A percentile compares a stretch with the other conserved stretches of the same genome.
These are phyloP conservation scores for Hypoxylon sp. DNA, from an alignment of 2,329 filamentous ascomycete genomes.

Conservation along the genomic window DNA sequence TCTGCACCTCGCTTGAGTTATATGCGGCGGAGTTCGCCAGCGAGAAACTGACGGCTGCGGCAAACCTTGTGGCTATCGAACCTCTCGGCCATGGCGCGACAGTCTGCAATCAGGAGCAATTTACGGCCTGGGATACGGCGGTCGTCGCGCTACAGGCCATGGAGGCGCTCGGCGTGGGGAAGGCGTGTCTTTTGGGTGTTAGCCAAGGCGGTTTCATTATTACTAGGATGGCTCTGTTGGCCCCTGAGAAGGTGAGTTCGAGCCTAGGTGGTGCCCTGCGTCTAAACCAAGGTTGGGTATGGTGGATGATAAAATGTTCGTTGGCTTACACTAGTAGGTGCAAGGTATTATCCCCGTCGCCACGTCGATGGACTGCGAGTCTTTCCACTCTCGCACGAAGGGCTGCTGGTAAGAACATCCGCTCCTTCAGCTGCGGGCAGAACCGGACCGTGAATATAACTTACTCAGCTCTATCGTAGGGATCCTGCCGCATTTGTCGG, in stretches of 20 bases:
- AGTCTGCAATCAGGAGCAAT: slow-evolving; percentile 57
- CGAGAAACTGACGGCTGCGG: slow-evolving; percentile 53
- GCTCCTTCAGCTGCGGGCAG: too few species aligned
- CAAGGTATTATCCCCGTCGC: slow-evolving; percentile 61
- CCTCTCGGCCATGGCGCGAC: slow-evolving; percentile 65
- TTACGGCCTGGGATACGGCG: slow-evolving; percentile 68
- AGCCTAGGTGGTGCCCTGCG: background rate
- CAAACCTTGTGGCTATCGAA: slow-evolving; percentile 65
- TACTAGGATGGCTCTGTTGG: slow-evolving; percentile 63
- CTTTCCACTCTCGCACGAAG: slow-evolving; percentile 56
- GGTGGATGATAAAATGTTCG: background rate
- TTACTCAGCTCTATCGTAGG: slow-evolving; percentile 40
- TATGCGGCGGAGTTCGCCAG: slow-evolving; percentile 59
- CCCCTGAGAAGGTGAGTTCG: slow-evolving; percentile 56
- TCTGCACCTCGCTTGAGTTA: slow-evolving; percentile 62
- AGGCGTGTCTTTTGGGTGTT: slow-evolving; percentile 63
- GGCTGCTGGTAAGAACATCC: slow-evolving; percentile 57
- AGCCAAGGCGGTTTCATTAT: slow-evolving; percentile 66
- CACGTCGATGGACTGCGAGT: slow-evolving; percentile 66
- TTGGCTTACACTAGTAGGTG: slow-evolving; percentile 52
- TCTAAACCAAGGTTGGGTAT: background rate
- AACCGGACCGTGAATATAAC: background rate
- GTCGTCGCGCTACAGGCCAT: slow-evolving; percentile 67
- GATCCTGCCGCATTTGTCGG: slow-evolving; percentile 57
- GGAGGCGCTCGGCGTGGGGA: slow-evolving; percentile 60